Conservation (phyloP, 441 rosid genomes). For the Isatis lusitanica region DNA sequence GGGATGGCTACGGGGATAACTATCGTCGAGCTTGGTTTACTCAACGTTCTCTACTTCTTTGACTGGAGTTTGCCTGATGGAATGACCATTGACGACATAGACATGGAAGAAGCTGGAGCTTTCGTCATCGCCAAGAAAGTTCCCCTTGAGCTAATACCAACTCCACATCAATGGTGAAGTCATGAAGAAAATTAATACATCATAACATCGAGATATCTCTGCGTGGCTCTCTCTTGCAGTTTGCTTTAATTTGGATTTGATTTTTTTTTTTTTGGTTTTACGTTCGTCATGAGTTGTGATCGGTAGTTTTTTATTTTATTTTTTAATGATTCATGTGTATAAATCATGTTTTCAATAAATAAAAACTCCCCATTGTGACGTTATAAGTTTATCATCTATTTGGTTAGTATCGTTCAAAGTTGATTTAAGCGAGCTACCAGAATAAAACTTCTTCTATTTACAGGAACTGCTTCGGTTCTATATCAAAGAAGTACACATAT, state of each 20-base stretch:
- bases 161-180: slow-evolving; percentile 17
- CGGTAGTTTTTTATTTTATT: not conserved
- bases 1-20: slow-evolving; percentile 30
- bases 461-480: not conserved
- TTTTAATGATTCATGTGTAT: not conserved
- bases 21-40: slow-evolving; percentile 11
- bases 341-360: not conserved
- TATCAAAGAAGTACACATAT: not conserved
- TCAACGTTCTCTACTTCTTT: slow-evolving; percentile 21
- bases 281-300: not conserved
- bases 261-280: not conserved
- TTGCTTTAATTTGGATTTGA: not conserved
- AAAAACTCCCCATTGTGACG: not conserved
- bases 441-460: not conserved
- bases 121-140: slow-evolving; percentile 30
- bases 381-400: not conserved
- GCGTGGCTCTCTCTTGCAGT: not conserved
- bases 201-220: not conserved
- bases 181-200: not conserved
- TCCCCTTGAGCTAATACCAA: slow-evolving; percentile 34
- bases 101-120: slow-evolving; percentile 35
- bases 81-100: slow-evolving; percentile 21
- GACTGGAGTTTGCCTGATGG: slow-evolving; percentile 37
- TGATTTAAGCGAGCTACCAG: not conserved
- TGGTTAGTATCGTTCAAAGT: not conserved